These are phyloP conservation scores for Candida lessepsii DNA, from an alignment of 805 yeast species.

Conservation along the genomic window DNA sequence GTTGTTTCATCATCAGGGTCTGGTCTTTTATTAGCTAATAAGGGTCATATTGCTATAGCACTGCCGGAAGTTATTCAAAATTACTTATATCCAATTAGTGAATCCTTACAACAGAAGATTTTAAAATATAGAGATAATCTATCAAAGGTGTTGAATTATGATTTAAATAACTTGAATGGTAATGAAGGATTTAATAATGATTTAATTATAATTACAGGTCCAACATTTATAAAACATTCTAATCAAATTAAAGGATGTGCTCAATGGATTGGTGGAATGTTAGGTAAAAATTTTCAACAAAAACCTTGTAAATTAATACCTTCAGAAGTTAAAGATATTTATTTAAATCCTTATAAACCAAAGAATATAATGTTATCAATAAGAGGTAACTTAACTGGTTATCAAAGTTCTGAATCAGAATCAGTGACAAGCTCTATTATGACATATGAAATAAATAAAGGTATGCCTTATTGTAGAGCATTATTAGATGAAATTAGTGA, in stretches of 20 bases:
- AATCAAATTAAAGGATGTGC: conserved; percentile 40
- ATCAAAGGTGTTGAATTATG: conserved; percentile 15
- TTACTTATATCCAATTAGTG: conserved; percentile 35
- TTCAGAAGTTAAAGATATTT: conserved; percentile 7
- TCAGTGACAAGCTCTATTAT: background rate
- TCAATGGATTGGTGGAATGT: conserved; percentile 33
- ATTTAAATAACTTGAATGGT: too few relatives aligned
- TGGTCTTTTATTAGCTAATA: conserved; percentile 24
- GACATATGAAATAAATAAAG: conserved; percentile 36
- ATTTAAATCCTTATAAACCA: conserved; percentile 8
- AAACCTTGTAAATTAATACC: conserved; percentile 3
- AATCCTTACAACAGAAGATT: conserved; percentile 26
- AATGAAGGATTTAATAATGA: conserved; percentile 16
- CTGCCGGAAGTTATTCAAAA: conserved; percentile 46
- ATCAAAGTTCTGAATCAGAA: conserved; percentile 11
- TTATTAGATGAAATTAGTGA: conserved; percentile 40
- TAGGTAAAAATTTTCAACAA: conserved; percentile 15
- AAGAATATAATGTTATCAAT: conserved; percentile 27
- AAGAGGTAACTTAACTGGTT: conserved; percentile 37
- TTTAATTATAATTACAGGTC: conserved; percentile 41
- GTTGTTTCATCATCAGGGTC: conserved; percentile 15
- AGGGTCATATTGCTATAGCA: conserved; percentile 37
- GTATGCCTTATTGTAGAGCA: conserved; percentile 41
- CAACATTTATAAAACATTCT: conserved; percentile 28
- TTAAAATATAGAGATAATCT: conserved; percentile 28